Base-by-base conservation (phyloP, 2,329 filamentous ascomycete genomes). In the Magnaporthiopsis incrustans region DNA sequence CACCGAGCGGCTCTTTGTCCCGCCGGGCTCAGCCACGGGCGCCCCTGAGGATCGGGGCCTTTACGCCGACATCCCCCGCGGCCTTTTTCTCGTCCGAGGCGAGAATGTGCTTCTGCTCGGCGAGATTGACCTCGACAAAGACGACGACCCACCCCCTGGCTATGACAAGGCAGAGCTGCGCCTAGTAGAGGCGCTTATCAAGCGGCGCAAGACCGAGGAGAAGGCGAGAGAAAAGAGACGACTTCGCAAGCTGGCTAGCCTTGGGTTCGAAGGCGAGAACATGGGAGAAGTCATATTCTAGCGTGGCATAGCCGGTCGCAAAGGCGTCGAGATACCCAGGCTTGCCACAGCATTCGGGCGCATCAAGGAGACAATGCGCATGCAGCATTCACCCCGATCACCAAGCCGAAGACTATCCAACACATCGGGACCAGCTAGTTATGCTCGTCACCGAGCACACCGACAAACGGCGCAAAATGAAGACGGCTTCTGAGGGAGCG, bases 101-200 rank as follows among this genome's bases (percentile, higher is more conserved):
- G 95, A 99, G 79, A 99, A 99, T 75, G 95, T 99, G n/a, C 82
- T 97, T 62, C 81, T 99, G 59, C 84, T 98, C 25, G 95, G 95
- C 53, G 96, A 98, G 77, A 96, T 99, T 71, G 95, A 99, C 75
- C 85, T 99, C 30, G 95, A 99, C 79, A 92, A 90, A 73, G 95
- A 99, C 76, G 95, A 99, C 75, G 88, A 96, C 65, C 82, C 92
- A 18, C 92, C 91, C 1, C 75, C 81, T 5, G 86, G 88, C 38
- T 92, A 89, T 70, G 80, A 83, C 69, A 79, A 81, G 69, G 74
- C 73, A 59, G 72, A 74, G 12, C 50, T 69, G 67, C 79, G 85
- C 70, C 73, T 75, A 67, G 92, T 87, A 1, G 83, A 91, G 1
- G 79, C 87, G 66, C 76, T 95, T 59, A 89, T 89, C 68, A 90